Base-by-base conservation (phyloP, 2,329 filamentous ascomycete species). In the Xylaria sp. region DNA sequence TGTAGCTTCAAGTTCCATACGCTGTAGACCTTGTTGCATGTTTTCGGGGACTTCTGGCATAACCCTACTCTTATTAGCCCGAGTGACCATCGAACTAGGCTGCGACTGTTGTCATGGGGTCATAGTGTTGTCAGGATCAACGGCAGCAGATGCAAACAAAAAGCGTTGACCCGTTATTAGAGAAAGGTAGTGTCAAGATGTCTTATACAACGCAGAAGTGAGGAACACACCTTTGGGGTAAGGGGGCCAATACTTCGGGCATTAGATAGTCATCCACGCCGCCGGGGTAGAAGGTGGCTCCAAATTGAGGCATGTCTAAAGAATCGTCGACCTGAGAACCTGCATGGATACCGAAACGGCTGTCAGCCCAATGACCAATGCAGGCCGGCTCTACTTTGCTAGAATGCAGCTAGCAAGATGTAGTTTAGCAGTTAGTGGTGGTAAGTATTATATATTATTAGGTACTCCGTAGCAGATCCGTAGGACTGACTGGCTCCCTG, bases 41-140 rank as follows among this genome's bases (percentile, higher is more conserved):
- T 97, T 95, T 81, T 95, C 92, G 74, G 95, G 93, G 73, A 97
- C 94, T 85, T 97, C 94, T 79, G 93, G 93, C 90, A 95, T 97
- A 77, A 97, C 89, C 84, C 93, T 97, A 80, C 71, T 67, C 50
- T 61, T 62, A 48, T 71, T 70, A 77, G 75, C 75, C 32, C 25
- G 28, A 12, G 30, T 15, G 36, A 45, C 65, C 53, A 62, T 39
- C 32, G 50, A 20, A 53, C 30, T 23, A 41, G 46, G 56, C 41
- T 46, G 61, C 45, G 61, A 63, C 41, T 23, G 43, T 52, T 60
- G 53, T 58, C 60, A 63, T 36, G 64, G 48, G 53, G 59, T 50
- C 50, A 39, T 53, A 39, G 43, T 43, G 41, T 34, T 59, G 48
- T n/a, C 39, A 13, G 32, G 53, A 39, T 59, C 55, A 45, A 45